A percentile compares a stretch with the other conserved stretches of the same genome.
phyloP scores from a whole-genome alignment of 176 grass and related monocot genomes.

The Zoysia japonica region DNA sequence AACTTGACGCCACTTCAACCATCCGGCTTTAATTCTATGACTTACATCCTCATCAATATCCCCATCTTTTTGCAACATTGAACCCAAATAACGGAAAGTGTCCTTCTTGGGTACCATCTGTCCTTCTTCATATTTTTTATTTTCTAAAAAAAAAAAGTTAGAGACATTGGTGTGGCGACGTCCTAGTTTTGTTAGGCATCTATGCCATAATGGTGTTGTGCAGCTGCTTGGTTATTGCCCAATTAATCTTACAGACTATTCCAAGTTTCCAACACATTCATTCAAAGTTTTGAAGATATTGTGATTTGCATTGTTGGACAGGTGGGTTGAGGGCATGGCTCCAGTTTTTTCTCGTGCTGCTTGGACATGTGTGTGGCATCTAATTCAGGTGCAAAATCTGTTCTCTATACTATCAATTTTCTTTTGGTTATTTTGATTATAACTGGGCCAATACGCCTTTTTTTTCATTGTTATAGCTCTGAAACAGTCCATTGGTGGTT shows the following conservation, averaged over 20 bases:
- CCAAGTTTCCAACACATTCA: neutral
- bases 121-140: too few species aligned
- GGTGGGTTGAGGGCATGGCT: constrained; percentile 99
- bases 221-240: constrained; percentile 9
- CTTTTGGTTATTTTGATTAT: constrained; percentile 24
- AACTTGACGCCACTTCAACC: too few species aligned
- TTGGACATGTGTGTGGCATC: constrained; percentile 96
- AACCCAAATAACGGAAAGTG: too few species aligned
- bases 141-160: neutral
- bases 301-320: constrained; percentile 36
- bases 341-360: constrained; percentile 97
- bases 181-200: neutral
- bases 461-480: neutral
- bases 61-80: too few species aligned
- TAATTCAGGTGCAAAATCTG: constrained; percentile 75
- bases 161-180: neutral
- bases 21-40: too few species aligned
- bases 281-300: constrained; percentile 18
- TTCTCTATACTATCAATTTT: neutral
- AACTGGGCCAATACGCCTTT: neutral
- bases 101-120: too few species aligned
- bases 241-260: constrained; percentile 15
- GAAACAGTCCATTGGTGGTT: neutral
- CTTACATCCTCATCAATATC: too few species aligned
- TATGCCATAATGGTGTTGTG: neutral